Percentiles rank a stretch among this genome's conserved stretches.
phyloP scores from a whole-genome alignment of 2,329 filamentous ascomycete species.

The Allantophomopsis cytisporea region DNA sequence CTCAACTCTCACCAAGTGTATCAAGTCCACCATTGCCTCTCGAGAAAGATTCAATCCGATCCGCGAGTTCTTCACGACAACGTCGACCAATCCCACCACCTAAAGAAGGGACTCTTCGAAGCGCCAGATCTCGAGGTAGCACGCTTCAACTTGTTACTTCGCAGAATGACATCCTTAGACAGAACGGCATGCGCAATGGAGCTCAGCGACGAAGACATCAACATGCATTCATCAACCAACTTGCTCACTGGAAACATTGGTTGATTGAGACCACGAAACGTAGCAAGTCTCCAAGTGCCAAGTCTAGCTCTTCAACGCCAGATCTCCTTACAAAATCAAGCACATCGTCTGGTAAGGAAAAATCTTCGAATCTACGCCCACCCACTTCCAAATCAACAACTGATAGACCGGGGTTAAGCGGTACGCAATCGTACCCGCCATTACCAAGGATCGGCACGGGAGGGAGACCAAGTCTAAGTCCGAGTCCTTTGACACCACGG shows the following conservation, averaged over 20 bases:
- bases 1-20: conserved; percentile 17
- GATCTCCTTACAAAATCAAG: conserved; percentile 37
- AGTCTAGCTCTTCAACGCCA: conserved; percentile 34
- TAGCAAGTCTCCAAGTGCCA: conserved; percentile 37
- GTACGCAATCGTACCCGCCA: conserved; percentile 15
- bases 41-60: conserved; percentile 67
- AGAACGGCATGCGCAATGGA: conserved; percentile 21
- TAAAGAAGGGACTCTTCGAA: conserved; percentile 61
- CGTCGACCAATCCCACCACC: conserved; percentile 69
- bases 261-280: conserved; percentile 54
- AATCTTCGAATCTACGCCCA: conserved; percentile 43
- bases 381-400: conserved; percentile 34
- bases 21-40: conserved; percentile 51
- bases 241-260: conserved; percentile 59
- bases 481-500: conserved; percentile 76
- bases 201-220: conserved; percentile 38
- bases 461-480: conserved; percentile 71
- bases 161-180: conserved; percentile 45
- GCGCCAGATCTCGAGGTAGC: conserved; percentile 64
- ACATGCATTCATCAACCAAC: conserved; percentile 50
- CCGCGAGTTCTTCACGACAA: conserved; percentile 63
- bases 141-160: conserved; percentile 72
- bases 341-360: conserved; percentile 26
- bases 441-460: conserved; percentile 28
- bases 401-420: conserved; percentile 19